Percentiles rank a stretch among this genome's conserved stretches.
These are phyloP conservation scores for Nothophoma quercina DNA, from an alignment of 2,329 filamentous ascomycete genomes.

Conservation along the genomic window DNA sequence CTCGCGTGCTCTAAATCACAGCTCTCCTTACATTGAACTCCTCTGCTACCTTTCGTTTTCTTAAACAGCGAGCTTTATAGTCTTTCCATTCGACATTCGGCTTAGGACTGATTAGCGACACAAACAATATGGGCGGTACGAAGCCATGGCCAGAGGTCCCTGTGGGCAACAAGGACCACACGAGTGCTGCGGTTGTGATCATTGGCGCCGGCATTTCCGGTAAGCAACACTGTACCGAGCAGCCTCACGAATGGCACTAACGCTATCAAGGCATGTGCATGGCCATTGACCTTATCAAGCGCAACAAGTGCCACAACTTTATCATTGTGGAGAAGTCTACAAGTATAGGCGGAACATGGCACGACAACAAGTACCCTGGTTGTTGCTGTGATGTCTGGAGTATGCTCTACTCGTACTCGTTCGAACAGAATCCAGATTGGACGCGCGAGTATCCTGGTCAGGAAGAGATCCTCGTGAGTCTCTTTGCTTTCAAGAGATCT, in stretches of 20 bases:
- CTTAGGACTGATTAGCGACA: background rate
- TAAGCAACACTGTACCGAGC: constrained; percentile 16
- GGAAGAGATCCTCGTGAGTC: constrained; percentile 63
- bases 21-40: too few relatives aligned
- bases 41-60: too few relatives aligned
- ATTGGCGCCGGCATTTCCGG: constrained; percentile 65
- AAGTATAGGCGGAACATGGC: constrained; percentile 62
- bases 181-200: constrained; percentile 63
- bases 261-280: constrained; percentile 57
- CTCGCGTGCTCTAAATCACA: background rate
- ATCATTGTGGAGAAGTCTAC: constrained; percentile 65
- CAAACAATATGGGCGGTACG: constrained; percentile 46
- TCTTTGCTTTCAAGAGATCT: background rate
- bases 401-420: constrained; percentile 66
- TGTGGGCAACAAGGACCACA: constrained; percentile 60
- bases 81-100: too few relatives aligned
- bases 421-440: constrained; percentile 67
- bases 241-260: background rate
- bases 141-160: constrained; percentile 56
- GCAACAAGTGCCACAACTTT: constrained; percentile 62
- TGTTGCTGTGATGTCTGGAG: constrained; percentile 65
- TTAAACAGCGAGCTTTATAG: too few relatives aligned
- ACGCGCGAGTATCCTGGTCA: constrained; percentile 66
- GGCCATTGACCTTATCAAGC: constrained; percentile 64
- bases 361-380: constrained; percentile 65